These are phyloP conservation scores for Kwoniella shivajii DNA, from an alignment of 1,284 basidiomycete genomes.

Conservation along the genomic window DNA sequence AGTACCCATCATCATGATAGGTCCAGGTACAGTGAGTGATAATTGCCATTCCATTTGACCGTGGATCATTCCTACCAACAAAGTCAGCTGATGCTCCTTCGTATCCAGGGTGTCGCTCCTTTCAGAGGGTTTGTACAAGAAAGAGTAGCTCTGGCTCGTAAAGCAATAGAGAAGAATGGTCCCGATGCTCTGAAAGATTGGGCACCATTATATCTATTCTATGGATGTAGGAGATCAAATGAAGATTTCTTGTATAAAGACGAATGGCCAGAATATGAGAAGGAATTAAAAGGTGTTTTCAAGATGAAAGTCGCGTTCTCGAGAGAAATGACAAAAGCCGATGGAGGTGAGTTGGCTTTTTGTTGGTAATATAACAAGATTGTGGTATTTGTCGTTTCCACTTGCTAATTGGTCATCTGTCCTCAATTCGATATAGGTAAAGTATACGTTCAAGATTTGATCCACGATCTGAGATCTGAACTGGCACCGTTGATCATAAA, in stretches of 20 bases:
- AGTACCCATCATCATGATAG: slow-evolving; percentile 98
- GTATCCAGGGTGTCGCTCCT: slow-evolving; percentile 79
- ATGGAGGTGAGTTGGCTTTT: slow-evolving; percentile 62
- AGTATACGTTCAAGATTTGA: slow-evolving; percentile 95
- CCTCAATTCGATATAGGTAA: slow-evolving; percentile 67
- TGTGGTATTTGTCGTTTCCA: background rate
- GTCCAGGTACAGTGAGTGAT: slow-evolving; percentile 85
- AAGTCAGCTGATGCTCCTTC: too few relatives aligned
- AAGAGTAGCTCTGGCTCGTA: slow-evolving; percentile 89
- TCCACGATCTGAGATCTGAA: slow-evolving; percentile 80
- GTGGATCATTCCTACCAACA: background rate
- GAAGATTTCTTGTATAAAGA: slow-evolving; percentile 93
- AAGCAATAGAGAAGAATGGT: slow-evolving; percentile 90
- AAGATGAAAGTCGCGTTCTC: slow-evolving; percentile 85
- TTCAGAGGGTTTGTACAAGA: slow-evolving; percentile 99
- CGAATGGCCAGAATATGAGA: slow-evolving; percentile 87
- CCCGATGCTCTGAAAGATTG: slow-evolving; percentile 86
- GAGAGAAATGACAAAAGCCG: slow-evolving; percentile 72
- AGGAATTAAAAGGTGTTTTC: slow-evolving; percentile 89
- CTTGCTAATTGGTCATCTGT: background rate
- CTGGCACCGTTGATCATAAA: slow-evolving; percentile 87
- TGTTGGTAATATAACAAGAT: background rate
- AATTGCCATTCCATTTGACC: background rate
- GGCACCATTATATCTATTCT: slow-evolving; percentile 93
- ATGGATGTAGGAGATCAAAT: slow-evolving; percentile 83